Evolutionary conservation across 1,284 basidiomycete genomes (phyloP), one percentile per base, ranked within the genome.

Genomic region (Phlebopus sp.): DNA sequence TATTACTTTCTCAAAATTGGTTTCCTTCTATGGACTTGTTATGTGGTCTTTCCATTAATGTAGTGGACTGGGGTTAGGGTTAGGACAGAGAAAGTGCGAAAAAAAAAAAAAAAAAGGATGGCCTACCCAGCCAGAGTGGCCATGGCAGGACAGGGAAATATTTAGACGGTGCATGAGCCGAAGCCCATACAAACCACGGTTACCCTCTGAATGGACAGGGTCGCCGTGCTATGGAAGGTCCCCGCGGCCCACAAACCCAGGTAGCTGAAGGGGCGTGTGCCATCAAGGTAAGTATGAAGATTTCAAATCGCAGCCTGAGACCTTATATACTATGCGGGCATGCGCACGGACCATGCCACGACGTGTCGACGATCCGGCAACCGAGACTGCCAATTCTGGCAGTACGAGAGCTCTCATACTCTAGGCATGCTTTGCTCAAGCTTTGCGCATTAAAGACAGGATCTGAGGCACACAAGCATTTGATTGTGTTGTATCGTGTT

Each of bases 201-300:
- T 43, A 66, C 62, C 62, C 64, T 67, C 62, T 68, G 62, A 47
- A 19, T 51, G 66, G 64, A 66, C 63, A 75, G 27, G 79, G 79
- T 82, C 79, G 80, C 79, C 80, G 79, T 82, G 80, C 79, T 79
- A 82, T 81, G 79, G 72, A 73, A 73, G 63, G 61, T 56, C 66
- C 68, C 69, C 64, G 64, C 63, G 62, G 70, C 69, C 71, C 71
- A 72, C 65, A 68, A 51, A 59, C 71, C 70, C 69, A 60, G 66
- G 66, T 63, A 67, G 48, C 35, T 75, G 73, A 70, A 69, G 64
- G 68, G 57, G 59, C 54, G 44, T 60, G 58, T 67, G 66, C 69
- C 68, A 64, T 70, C 69, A 70, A 71, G 70, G 70, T 72, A 71
- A 72, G 68, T 73, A 73, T 73, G 69, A 63, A 35, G 46, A 11